A percentile compares a stretch with the other conserved stretches of the same genome.
Conservation (phyloP, 257 asterid species). For the Ilex aquifolium region DNA sequence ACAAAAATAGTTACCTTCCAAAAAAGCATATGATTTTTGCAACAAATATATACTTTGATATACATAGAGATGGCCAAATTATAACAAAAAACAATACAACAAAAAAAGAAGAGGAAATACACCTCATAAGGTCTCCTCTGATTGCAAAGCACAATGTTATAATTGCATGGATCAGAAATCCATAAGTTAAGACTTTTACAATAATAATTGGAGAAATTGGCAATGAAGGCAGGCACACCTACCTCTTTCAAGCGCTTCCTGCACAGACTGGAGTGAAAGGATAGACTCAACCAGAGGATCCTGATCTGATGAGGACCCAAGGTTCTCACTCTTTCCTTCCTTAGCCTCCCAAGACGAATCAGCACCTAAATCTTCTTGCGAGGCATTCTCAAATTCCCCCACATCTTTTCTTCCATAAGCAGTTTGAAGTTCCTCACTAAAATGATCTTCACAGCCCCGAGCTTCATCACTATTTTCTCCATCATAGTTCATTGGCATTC, state of each 20-base stretch:
- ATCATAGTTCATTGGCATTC: constrained; percentile 34
- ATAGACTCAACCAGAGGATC: constrained; percentile 51
- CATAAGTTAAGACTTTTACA: not conserved
- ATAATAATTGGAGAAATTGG: not conserved
- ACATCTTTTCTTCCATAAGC: constrained; percentile 33
- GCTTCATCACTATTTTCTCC: constrained; percentile 56
- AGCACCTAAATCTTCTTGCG: constrained; percentile 37
- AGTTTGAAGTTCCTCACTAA: constrained; percentile 32
- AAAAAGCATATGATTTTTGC: no score
- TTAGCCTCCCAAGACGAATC: constrained; percentile 46
- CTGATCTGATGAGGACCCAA: constrained; percentile 29
- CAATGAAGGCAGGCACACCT: constrained; percentile 11
- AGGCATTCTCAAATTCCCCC: constrained; percentile 37
- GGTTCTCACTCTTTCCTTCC: constrained; percentile 43
- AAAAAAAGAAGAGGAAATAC: no score
- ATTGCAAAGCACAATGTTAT: not conserved
- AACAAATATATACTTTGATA: no score
- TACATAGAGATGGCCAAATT: no score
- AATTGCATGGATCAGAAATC: not conserved
- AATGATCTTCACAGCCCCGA: constrained; percentile 30
- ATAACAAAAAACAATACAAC: no score
- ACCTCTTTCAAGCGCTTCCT: constrained; percentile 70
- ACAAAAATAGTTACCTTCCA: no score
- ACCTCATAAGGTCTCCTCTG: no score
- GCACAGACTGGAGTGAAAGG: constrained; percentile 42